Evolutionary conservation across 176 grass and related monocot genomes (phyloP), one percentile per base, ranked within the genome.

Genomic region (Musa acuminata): DNA sequence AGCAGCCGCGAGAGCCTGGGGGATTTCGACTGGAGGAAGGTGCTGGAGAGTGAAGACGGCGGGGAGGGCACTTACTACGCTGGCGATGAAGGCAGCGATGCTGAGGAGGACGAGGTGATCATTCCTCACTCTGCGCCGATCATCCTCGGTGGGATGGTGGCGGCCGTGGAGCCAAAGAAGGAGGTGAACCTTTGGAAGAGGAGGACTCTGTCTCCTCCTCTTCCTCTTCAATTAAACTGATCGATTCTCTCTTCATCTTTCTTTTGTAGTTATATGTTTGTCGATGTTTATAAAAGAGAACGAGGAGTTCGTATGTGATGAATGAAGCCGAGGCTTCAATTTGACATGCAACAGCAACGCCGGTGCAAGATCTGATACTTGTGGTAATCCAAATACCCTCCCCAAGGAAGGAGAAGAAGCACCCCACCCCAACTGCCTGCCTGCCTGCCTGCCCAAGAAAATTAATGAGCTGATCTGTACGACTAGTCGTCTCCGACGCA

Each of bases 151-250:
- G 91, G 94, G 50, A 53, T 43, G 21, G 80, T 74, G n/a, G 82
- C 64, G 76, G 65, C 64, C 9, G 0, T 77, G 21, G 90, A 94
- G 80, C 84, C 82, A 0, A 87, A 79, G 88, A 99, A 99, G 88
- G 96, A 99, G 88, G 88, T 91, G 19, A 86, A 89, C 81, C 72
- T 99, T 75, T 99, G 96, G 96, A 87, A 84, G 83, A 92, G 96
- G 8, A 92, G 96, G 43, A 87, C 84, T 68, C 80, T 91, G 58
- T 72, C 75, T 52, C 74, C 84, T 11, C 86, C 86, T 43, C 49
- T 54, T 51, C 86, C 84, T 72, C 91, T 95, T 13, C 71, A 69
- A 3, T 52, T 93, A 11, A 62, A 72, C 13, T 91, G 78, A 64
- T 70, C 11, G 10, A 20, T 43, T 35, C 11, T 67, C 7, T 0